Evolutionary conservation across 768 basidiomycete genomes (phyloP), one percentile per base, ranked within the genome.

Genomic region (Podaxis rugospora): DNA sequence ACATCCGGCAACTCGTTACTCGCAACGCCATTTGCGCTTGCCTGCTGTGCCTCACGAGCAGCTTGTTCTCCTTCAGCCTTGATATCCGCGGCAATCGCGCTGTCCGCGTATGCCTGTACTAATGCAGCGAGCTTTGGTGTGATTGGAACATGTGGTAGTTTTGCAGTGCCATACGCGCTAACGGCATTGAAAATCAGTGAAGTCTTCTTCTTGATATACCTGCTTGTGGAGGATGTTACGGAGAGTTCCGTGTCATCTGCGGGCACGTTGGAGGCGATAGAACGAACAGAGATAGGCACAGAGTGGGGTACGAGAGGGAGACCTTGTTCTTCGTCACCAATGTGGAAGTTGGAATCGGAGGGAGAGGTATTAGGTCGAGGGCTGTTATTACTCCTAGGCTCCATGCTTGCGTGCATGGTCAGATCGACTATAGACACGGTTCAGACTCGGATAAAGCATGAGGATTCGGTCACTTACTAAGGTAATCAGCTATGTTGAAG

Each of bases 401-500:
- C 78, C 47, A 79, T 70, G 42, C 71, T 75, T 10, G 84, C 82
- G 44, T 86, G 83, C 76, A 88, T 84, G 0, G 89, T 91, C 49
- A 91, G 68, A 70, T 92, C 90, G 64, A 91, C 90, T 90, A 68
- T 1, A 59, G 3, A 39, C 51, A 40, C 52, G 53, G 27, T 57
- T 46, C 6, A 56, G 35, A 35, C 3, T 35, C 5, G 56, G 44
- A 28, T 27, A 42, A 51, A 27, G 44, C 21, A 23, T 28, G 3
- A 28, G 27, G n/a, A 56, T 14, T 59, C 4, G 3, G 62, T 21
- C 16, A 82, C 90, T 57, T 70, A 95, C 95, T 98, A 59, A 98
- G 76, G 74, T 87, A 98, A 75, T 99, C 97, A 0, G 96, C 97
- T 64, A 98, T 92, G 70, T 99, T 99, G 73, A 95, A 98, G 0